phyloP scores from a whole-genome alignment of 2,329 filamentous ascomycete species.

The Colletotrichum zoysiae region DNA sequence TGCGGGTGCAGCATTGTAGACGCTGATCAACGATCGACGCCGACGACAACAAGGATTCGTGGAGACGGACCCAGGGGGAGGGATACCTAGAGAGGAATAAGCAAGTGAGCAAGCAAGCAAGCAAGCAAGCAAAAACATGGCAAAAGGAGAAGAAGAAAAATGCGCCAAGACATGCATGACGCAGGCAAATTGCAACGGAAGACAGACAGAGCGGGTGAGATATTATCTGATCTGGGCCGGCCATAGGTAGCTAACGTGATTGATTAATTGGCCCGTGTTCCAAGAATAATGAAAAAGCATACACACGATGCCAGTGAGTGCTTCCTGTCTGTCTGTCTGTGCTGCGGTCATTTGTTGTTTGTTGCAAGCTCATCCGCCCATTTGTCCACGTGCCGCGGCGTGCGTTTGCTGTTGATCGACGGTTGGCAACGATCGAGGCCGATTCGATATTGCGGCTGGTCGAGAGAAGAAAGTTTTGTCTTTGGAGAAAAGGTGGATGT shows the following conservation, averaged over 20 bases:
- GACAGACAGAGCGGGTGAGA: not conserved
- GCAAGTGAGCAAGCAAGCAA: too few species aligned
- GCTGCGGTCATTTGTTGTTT: not conserved
- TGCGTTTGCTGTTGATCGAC: not conserved
- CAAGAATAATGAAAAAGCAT: slow-evolving; percentile 1
- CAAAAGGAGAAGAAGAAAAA: too few species aligned
- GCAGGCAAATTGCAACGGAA: slow-evolving; percentile 36
- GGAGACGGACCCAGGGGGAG: not conserved
- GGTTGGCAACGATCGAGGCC: too few species aligned
- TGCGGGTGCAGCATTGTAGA: too few species aligned
- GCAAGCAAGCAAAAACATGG: not conserved
- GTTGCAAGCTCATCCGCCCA: slow-evolving; percentile 12
- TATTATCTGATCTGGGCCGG: slow-evolving; percentile 15
- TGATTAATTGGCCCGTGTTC: slow-evolving; percentile 39
- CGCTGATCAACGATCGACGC: not conserved
- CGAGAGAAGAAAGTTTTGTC: not conserved
- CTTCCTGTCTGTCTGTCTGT: too few species aligned
- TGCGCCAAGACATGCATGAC: slow-evolving; percentile 26
- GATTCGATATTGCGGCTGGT: not conserved
- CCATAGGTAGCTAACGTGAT: slow-evolving; percentile 29
- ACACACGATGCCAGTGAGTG: not conserved
- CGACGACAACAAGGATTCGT: not conserved
- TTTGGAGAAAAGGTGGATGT: too few species aligned
- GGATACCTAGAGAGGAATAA: not conserved
- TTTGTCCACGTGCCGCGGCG: too few species aligned